Evolutionary conservation across 768 basidiomycete species (phyloP), one percentile per base, ranked within the genome.

Genomic region (Mycena leptocephala): DNA sequence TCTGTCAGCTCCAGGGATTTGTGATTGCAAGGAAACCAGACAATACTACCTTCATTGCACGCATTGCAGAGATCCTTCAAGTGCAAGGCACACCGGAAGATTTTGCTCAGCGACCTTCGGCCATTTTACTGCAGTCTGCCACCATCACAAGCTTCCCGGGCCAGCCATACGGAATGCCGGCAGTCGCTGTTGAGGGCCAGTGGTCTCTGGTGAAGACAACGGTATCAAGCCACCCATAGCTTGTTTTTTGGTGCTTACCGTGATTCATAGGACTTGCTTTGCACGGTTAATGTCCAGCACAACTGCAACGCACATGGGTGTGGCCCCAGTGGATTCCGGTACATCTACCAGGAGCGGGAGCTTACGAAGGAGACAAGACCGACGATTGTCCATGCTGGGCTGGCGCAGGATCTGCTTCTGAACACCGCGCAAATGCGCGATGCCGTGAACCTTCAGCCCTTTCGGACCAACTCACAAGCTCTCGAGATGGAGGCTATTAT

Each of bases 281-380:
- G 70, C 70, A 72, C 59, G 3, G 61, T 72, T 16, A 72, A 72
- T 35, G 46, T 64, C 6, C 70, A 72, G 28, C 70, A 72, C 28
- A 72, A 72, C 37, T 72, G 70, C 22, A 22, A 4, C 14, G 46
- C 22, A n/a, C 55, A 72, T 14, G 28, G 22, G 7, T 72, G 70
- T n/a, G 35, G n/a, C 11, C 14, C 20, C 30, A 48, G 46, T 10
- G 41, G 70, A 3, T 32, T 39, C 24, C 41, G 46, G 2, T 9
- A 26, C 1, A 33, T 72, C 30, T 62, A 48, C n/a, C 70, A 72
- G 20, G 70, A 72, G 28, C 43, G 70, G 8, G 30, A 63, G 37
- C 7, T 22, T 2, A 63, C 61, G 1, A 5, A 20, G 28, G 41
- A 72, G 18, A 72, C 58, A 10, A 22, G 30, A 5, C 41, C 43